Base-by-base conservation (phyloP, 768 basidiomycete species). In the Naematelia encephala region DNA sequence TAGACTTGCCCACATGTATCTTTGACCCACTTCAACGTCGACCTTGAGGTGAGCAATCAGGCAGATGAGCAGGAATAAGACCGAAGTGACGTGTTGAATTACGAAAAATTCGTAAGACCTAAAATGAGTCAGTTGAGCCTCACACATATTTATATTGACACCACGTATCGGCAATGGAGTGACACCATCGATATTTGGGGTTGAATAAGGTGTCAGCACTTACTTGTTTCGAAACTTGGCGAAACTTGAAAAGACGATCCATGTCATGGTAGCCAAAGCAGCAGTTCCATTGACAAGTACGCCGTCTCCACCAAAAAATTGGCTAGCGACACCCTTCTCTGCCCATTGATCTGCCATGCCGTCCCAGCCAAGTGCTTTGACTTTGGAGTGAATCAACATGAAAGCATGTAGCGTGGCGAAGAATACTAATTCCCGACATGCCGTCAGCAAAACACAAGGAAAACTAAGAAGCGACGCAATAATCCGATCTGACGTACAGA, bases 221-320 rank as follows among this genome's bases (percentile, higher is more conserved):
- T 8, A 47, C 46, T 8, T n/a, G 8, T 47, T 8, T 8, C 46
- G 46, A 19, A 47, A 21, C n/a, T 47, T 47, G 46, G 46, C 46
- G 19, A 47, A 47, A 19, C 46, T 47, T 19, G 46, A 47, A 25
- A 47, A 47, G 19, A 47, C 46, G 46, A 47, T 47, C 46, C 46
- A 47, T 5, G 46, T 25, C 46, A 47, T 47, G n/a, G 23, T 19
- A 11, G 23, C 46, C n/a, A 47, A 19, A 8, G 46, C 46, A 21
- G 23, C 8, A 10, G 46, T 47, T 11, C 46, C 46, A 19, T 47
- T 47, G 46, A 25, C 46, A 11, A 47, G 23, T 21, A n/a, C n/a
- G 19, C n/a, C 46, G 8, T 47, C 46, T 47, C 8, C 19, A 5
- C n/a, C 23, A 19, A 47, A 47, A 21, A 19, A 47, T 21, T 25